Evolutionary conservation across 495 filamentous ascomycete species (phyloP).

Genomic region (Sordaria brevicollis): DNA sequence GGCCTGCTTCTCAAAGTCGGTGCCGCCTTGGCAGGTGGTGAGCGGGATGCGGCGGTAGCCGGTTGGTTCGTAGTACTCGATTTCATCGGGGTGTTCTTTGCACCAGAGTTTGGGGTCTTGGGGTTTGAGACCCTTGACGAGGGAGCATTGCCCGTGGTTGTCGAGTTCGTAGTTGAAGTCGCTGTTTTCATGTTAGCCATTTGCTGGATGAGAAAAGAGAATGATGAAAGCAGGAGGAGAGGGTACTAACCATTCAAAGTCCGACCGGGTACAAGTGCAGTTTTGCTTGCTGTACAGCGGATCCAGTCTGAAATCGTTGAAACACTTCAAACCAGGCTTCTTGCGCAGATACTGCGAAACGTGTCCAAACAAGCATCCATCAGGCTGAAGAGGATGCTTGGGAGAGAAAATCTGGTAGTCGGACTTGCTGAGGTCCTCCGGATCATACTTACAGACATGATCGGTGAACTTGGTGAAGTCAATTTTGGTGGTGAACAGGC

Average conservation of each 20-base stretch:
- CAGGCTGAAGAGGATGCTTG: constrained; percentile 59
- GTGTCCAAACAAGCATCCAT: constrained; percentile 89
- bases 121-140: constrained; percentile 58
- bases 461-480: constrained; percentile 77
- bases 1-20: constrained; percentile 54
- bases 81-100: constrained; percentile 47
- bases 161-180: constrained; percentile 88
- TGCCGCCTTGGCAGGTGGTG: constrained; percentile 71
- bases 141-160: constrained; percentile 60
- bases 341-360: constrained; percentile 84
- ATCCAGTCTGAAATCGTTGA: constrained; percentile 59
- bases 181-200: constrained; percentile 32
- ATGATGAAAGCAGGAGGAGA: not conserved
- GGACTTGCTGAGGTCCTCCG: constrained; percentile 47
- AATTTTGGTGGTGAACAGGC: constrained; percentile 61
- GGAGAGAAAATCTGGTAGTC: constrained; percentile 80
- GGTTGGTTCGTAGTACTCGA: constrained; percentile 72
- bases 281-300: constrained; percentile 56
- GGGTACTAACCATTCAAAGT: constrained; percentile 85
- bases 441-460: constrained; percentile 55
- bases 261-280: constrained; percentile 70
- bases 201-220: not conserved
- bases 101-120: constrained; percentile 59
- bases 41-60: constrained; percentile 88
- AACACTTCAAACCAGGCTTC: constrained; percentile 61